Conservation (phyloP, 2,329 filamentous ascomycete species). For the Trichoderma cornu-damae region DNA sequence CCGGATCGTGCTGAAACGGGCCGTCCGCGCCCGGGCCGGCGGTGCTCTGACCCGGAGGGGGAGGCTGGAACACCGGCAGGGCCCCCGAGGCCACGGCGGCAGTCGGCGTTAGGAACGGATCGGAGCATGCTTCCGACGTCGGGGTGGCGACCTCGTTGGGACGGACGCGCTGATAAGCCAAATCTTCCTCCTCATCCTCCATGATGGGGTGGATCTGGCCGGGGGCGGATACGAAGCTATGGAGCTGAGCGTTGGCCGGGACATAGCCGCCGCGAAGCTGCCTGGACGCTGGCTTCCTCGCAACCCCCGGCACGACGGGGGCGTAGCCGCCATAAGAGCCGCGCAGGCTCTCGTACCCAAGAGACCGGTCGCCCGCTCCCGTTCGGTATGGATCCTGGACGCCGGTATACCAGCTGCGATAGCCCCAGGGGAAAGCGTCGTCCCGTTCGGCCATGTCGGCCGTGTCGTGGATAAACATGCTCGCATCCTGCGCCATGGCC, state of each 20-base stretch:
- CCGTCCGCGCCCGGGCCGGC: constrained; percentile 41
- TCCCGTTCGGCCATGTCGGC: constrained; percentile 46
- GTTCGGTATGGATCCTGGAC: constrained; percentile 36
- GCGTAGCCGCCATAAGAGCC: constrained; percentile 18
- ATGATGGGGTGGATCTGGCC: constrained; percentile 54
- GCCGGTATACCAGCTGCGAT: constrained; percentile 42
- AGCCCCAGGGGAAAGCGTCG: constrained; percentile 29
- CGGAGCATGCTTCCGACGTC: constrained; percentile 37
- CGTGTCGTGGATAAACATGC: constrained; percentile 39
- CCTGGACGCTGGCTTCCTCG: constrained; percentile 33
- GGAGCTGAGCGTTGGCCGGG: constrained; percentile 29
- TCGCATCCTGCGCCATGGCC: constrained; percentile 46
- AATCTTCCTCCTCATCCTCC: constrained; percentile 53
- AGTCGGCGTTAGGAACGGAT: constrained; percentile 49
- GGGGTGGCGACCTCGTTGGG: constrained; percentile 30
- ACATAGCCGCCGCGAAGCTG: constrained; percentile 31
- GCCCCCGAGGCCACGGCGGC: constrained; percentile 20
- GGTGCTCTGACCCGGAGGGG: constrained; percentile 33
- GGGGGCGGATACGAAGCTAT: constrained; percentile 27
- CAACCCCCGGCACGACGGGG: constrained; percentile 24
- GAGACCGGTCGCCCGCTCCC: constrained; percentile 34
- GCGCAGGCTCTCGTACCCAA: constrained; percentile 47
- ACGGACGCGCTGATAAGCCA: constrained; percentile 25
- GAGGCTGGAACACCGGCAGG: constrained; percentile 23
- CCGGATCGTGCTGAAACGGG: constrained; percentile 39